phyloP scores from a whole-genome alignment of 1,139 yeast species.

The Candida sojae region DNA sequence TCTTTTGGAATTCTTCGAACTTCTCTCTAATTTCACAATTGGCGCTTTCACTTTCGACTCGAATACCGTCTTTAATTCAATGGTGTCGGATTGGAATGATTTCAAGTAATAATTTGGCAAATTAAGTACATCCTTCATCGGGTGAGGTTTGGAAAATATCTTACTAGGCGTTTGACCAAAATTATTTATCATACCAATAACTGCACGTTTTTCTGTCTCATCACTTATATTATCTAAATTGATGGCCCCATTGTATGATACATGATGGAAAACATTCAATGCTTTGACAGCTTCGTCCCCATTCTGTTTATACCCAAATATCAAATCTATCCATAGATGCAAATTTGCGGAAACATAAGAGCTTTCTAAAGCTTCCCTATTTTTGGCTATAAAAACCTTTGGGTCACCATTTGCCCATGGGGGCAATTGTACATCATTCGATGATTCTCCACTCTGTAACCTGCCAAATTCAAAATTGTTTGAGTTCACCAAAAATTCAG shows the following conservation, averaged over 20 bases:
- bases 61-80: conserved; percentile 30
- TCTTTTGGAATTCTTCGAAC: conserved; percentile 28
- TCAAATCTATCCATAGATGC: conserved; percentile 80
- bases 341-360: conserved; percentile 73
- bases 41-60: conserved; percentile 39
- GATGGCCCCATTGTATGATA: conserved; percentile 82
- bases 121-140: conserved; percentile 42
- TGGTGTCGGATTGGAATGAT: conserved; percentile 18
- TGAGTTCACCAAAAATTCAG: conserved; percentile 68
- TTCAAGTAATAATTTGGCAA: conserved; percentile 37
- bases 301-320: conserved; percentile 77
- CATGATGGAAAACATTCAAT: conserved; percentile 75
- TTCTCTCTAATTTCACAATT: conserved; percentile 41
- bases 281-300: conserved; percentile 67
- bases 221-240: conserved; percentile 72
- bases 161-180: conserved; percentile 88
- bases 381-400: conserved; percentile 64
- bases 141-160: conserved; percentile 67
- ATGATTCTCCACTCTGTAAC: conserved; percentile 59
- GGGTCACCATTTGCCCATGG: conserved; percentile 84
- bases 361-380: conserved; percentile 81
- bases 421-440: conserved; percentile 68
- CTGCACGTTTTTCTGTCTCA: conserved; percentile 70
- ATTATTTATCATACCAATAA: conserved; percentile 81
- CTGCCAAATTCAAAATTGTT: conserved; percentile 70